Percentiles rank a stretch among this genome's conserved stretches.
phyloP scores from a whole-genome alignment of 1,284 basidiomycete genomes.

The Ceratobasidium theobromae region DNA sequence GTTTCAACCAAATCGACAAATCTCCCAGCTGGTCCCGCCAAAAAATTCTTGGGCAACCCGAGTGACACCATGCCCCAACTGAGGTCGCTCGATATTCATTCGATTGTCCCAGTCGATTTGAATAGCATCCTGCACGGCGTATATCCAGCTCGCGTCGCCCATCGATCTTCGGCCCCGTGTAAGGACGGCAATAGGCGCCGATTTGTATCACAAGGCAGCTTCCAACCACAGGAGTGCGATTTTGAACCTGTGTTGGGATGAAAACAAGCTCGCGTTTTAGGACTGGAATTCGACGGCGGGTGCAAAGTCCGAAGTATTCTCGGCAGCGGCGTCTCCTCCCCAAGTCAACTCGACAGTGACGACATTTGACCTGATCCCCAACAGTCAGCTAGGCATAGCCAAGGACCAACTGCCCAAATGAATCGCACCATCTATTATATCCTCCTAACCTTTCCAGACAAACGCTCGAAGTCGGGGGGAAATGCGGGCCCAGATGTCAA shows the following conservation, averaged over 20 bases:
- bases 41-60: conserved; percentile 47
- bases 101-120: conserved; percentile 73
- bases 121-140: conserved; percentile 81
- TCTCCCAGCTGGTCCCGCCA: conserved; percentile 50
- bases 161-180: conserved; percentile 51
- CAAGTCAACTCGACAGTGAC: conserved; percentile 52
- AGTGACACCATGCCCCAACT: conserved; percentile 56
- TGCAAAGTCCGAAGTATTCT: conserved; percentile 63
- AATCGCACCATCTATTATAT: not conserved
- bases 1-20: too few relatives aligned
- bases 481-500: conserved; percentile 59
- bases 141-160: conserved; percentile 61
- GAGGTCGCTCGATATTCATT: conserved; percentile 69
- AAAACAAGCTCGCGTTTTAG: conserved; percentile 80
- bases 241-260: conserved; percentile 86
- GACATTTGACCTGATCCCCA: conserved; percentile 67
- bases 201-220: conserved; percentile 62
- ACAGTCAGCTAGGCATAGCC: conserved; percentile 70
- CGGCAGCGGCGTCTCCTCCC: conserved; percentile 67
- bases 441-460: conserved; percentile 46
- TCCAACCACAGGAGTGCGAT: conserved; percentile 64
- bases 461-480: conserved; percentile 50
- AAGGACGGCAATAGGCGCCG: conserved; percentile 42
- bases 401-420: conserved; percentile 64
- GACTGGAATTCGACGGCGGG: conserved; percentile 77